Base-by-base conservation (phyloP, 2,329 filamentous ascomycete species). In the Cordyceps tenuipes region DNA sequence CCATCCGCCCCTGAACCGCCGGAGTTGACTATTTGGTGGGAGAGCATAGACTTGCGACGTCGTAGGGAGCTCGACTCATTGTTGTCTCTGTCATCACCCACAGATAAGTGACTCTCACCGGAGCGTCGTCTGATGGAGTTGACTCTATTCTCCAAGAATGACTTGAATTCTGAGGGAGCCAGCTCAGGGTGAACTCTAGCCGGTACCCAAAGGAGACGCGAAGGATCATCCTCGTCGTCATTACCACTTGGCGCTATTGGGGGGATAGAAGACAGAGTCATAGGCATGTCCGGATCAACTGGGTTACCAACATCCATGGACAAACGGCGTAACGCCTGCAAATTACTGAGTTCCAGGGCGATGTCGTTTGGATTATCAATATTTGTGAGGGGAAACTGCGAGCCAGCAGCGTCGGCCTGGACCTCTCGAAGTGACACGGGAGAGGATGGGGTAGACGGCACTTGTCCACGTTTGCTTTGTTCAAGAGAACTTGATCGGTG, bases 31-130 rank as follows among this genome's bases (percentile, higher is more conserved):
- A 99, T 89, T 71, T 97, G 92, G 61, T 88, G 84, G 6, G 93
- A 97, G 5, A 99, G 79, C 90, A 96, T 97, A 0, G 93, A 97
- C 74, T 94, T 96, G 74, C 96, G 96, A 67, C 94, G 84, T 66
- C 86, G 82, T 63, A 97, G 71, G 44, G 88, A 82, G 17, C 83
- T 83, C 71, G 74, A 82, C 73, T 73, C 80, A 72, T 63, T 84
- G 77, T 68, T 83, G 63, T 66, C 79, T 64, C 76, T 61, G 57
- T 82, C 75, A 63, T 65, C 66, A 9, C 87, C 81, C 6, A 81
- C 75, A 34, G 85, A 83, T 51, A 91, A 75, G 43, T 79, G 79
- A 64, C 80, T 87, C 65, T 87, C 91, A 26, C 88, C 87, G 1
- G 92, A 96, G 67, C 90, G 84, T 65, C 92, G 82, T 71, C 91